phyloP scores from a whole-genome alignment of 106 monocot genomes.

The Narthecium ossifragum region DNA sequence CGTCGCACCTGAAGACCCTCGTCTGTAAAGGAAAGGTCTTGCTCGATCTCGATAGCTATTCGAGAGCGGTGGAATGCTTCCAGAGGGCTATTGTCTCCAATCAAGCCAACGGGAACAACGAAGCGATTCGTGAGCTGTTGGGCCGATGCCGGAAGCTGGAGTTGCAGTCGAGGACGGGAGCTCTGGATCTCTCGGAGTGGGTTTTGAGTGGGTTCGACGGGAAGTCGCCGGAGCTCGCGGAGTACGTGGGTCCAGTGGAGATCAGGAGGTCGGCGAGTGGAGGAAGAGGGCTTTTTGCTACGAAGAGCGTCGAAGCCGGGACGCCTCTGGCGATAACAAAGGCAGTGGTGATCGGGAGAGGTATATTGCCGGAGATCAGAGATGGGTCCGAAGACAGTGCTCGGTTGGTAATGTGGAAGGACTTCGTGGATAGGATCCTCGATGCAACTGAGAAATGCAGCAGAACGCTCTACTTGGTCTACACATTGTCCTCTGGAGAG shows the following conservation, averaged over 20 bases:
- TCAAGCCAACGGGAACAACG: conserved; percentile 3
- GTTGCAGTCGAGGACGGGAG: conserved; percentile 53
- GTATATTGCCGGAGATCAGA: conserved; percentile 39
- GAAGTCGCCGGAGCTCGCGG: conserved; percentile 64
- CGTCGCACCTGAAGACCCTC: conserved; percentile 43
- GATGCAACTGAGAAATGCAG: conserved; percentile 31
- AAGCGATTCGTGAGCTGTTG: conserved; percentile 27
- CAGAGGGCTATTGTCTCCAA: conserved; percentile 16
- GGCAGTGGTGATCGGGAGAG: conserved; percentile 62
- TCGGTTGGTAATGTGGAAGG: conserved; percentile 87
- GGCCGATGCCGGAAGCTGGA: conserved; percentile 48
- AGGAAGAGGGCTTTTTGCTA: conserved; percentile 70
- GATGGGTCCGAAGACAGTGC: conserved; percentile 12
- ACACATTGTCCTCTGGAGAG: conserved; percentile 50
- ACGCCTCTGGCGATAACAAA: conserved; percentile 58
- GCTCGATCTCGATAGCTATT: conserved; percentile 54
- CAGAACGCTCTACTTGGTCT: conserved; percentile 36
- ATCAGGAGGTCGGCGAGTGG: conserved; percentile 34
- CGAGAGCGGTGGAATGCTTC: conserved; percentile 49
- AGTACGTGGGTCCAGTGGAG: conserved; percentile 77
- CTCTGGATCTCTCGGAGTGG: conserved; percentile 75
- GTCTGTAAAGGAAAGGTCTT: conserved; percentile 59
- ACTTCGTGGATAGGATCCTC: conserved; percentile 64
- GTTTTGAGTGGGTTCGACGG: conserved; percentile 43
- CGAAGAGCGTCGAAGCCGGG: conserved; percentile 58